Percentiles rank a stretch among this genome's conserved stretches.
phyloP scores from a whole-genome alignment of 331 rosid species.

The Phaseolus coccineus region DNA sequence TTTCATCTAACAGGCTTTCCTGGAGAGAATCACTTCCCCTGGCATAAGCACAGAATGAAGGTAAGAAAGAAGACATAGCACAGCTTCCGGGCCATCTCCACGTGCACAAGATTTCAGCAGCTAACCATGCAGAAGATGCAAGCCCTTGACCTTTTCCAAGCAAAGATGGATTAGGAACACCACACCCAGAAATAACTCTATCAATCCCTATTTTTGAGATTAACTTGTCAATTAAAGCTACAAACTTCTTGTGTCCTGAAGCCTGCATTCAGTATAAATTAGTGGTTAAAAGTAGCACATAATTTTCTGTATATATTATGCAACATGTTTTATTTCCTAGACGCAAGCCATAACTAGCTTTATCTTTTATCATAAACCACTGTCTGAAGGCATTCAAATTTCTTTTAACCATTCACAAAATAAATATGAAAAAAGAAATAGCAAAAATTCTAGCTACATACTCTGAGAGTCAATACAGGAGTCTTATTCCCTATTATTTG shows the following conservation, averaged over 20 bases:
- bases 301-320: slow-evolving; percentile 26
- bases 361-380: slow-evolving; percentile 12
- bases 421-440: slow-evolving; percentile 2
- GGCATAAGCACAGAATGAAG: slow-evolving; percentile 67
- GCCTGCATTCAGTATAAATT: slow-evolving; percentile 64
- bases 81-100: slow-evolving; percentile 95
- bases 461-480: not conserved
- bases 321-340: slow-evolving; percentile 24
- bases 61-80: slow-evolving; percentile 82
- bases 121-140: slow-evolving; percentile 77
- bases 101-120: slow-evolving; percentile 91
- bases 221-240: slow-evolving; percentile 72
- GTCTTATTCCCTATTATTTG: not conserved
- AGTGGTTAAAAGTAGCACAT: slow-evolving; percentile 38
- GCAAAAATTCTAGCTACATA: slow-evolving; percentile 18
- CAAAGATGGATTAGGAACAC: slow-evolving; percentile 43
- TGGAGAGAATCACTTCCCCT: slow-evolving; percentile 55
- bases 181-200: slow-evolving; percentile 55
- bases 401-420: not conserved
- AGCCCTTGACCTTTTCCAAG: slow-evolving; percentile 59
- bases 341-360: slow-evolving; percentile 26
- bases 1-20: slow-evolving; percentile 69
- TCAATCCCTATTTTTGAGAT: slow-evolving; percentile 72
- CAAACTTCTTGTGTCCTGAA: slow-evolving; percentile 67
- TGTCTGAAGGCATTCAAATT: slow-evolving; percentile 22